Conservation (phyloP, 306 rosid genomes). For the Acmispon strigosus region DNA sequence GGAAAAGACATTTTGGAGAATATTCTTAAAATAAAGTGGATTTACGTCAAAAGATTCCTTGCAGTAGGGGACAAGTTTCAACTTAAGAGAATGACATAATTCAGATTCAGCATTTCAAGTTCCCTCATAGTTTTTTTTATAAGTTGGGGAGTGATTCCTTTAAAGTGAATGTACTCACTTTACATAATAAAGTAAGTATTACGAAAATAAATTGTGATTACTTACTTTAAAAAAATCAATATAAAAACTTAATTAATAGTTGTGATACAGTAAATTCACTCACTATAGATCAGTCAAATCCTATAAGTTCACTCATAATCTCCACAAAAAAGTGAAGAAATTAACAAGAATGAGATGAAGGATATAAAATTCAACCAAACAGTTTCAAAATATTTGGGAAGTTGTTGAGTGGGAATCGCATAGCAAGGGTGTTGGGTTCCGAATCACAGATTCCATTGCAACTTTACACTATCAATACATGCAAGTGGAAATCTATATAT, state of each 20-base stretch:
- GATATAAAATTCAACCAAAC: background rate
- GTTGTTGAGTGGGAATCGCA: background rate
- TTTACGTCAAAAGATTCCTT: background rate
- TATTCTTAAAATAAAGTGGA: background rate
- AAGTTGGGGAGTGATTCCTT: too few species aligned
- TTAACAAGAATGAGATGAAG: too few species aligned
- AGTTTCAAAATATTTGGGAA: background rate
- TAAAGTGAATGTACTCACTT: too few species aligned
- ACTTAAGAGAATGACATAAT: background rate
- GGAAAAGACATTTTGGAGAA: background rate
- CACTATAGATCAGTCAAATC: too few species aligned
- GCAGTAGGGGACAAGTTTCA: background rate
- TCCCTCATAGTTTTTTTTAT: too few species aligned
- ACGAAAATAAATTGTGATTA: too few species aligned
- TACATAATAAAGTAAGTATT: too few species aligned
- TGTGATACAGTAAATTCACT: too few species aligned
- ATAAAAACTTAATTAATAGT: too few species aligned
- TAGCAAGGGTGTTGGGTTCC: background rate
- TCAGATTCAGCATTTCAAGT: background rate
- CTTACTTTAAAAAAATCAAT: too few species aligned
- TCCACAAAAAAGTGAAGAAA: background rate
- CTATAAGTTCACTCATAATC: background rate
- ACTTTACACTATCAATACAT: background rate
- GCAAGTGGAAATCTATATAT: constrained; percentile 7
- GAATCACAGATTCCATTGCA: background rate